phyloP scores from a whole-genome alignment of 2,329 filamentous ascomycete species.

The Sordariomycetes sp. region DNA sequence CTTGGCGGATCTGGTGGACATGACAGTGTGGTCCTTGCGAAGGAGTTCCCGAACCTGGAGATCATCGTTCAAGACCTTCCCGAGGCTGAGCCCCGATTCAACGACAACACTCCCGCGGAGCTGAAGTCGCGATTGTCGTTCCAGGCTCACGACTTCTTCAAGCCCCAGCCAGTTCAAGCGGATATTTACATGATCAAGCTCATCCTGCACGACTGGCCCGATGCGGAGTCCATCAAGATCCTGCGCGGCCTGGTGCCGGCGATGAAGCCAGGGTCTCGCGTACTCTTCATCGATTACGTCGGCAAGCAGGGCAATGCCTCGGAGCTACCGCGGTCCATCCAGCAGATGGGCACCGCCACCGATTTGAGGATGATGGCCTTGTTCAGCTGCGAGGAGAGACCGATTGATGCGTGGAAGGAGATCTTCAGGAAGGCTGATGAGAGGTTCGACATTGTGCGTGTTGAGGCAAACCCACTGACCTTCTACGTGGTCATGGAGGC shows the following conservation, averaged over 20 bases:
- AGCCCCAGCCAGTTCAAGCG: conserved; percentile 26
- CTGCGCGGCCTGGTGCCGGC: conserved; percentile 30
- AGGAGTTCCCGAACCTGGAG: conserved; percentile 27
- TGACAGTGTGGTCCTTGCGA: conserved; percentile 28
- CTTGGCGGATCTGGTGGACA: conserved; percentile 33
- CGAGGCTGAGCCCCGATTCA: conserved; percentile 22
- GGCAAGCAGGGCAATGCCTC: conserved; percentile 19
- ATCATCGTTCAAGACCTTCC: conserved; percentile 36
- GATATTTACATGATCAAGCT: conserved; percentile 43
- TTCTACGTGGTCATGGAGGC: conserved; percentile 27
- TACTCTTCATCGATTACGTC: conserved; percentile 28
- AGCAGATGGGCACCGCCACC: conserved; percentile 28
- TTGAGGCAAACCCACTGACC: conserved; percentile 22
- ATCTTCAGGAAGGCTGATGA: conserved; percentile 35
- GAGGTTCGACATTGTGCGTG: conserved; percentile 28
- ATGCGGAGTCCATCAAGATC: conserved; percentile 29
- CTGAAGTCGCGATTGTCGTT: conserved; percentile 23
- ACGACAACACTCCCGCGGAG: conserved; percentile 21
- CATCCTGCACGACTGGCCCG: conserved; percentile 48
- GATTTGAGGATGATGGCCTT: conserved; percentile 42
- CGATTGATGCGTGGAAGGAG: conserved; percentile 32
- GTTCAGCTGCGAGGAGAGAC: conserved; percentile 37
- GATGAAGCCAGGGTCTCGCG: conserved; percentile 30
- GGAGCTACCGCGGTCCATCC: conserved; percentile 22
- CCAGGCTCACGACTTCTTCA: conserved; percentile 27